Conservation (phyloP, 495 filamentous ascomycete genomes). For the Hypoxylon rickii region DNA sequence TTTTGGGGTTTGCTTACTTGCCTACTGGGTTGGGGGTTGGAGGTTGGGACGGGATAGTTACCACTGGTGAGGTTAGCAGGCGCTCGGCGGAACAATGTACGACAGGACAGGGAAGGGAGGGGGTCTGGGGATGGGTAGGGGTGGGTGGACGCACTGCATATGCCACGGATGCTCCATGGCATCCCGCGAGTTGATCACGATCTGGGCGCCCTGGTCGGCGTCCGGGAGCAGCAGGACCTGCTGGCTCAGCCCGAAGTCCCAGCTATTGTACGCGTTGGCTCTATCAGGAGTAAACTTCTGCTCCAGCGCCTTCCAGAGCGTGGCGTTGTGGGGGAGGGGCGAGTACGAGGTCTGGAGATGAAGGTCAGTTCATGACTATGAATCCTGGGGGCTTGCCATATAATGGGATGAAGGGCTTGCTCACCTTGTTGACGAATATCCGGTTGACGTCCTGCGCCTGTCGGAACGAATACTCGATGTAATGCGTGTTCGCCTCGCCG, state of each 20-base stretch:
- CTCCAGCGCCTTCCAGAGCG: constrained; percentile 37
- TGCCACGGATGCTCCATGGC: constrained; percentile 48
- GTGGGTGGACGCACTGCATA: constrained; percentile 33
- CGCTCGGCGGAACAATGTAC: too few species aligned
- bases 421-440: constrained; percentile 42
- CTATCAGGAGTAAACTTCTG: constrained; percentile 34
- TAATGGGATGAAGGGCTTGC: neutral
- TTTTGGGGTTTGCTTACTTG: neutral
- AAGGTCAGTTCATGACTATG: neutral
- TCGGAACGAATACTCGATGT: constrained; percentile 39
- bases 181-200: constrained; percentile 72
- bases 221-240: constrained; percentile 54
- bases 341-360: constrained; percentile 32
- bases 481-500: constrained; percentile 35
- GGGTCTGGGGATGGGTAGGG: neutral
- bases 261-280: constrained; percentile 38
- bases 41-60: too few species aligned
- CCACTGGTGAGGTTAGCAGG: too few species aligned
- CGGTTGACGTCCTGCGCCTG: constrained; percentile 41
- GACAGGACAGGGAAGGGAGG: too few species aligned
- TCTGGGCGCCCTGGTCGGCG: constrained; percentile 65
- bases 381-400: neutral
- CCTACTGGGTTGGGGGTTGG: neutral
- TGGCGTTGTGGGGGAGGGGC: constrained; percentile 33
- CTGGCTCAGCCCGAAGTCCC: constrained; percentile 39